Conservation (phyloP, 1,284 basidiomycete genomes). For the Cystobasidium slooffiae region DNA sequence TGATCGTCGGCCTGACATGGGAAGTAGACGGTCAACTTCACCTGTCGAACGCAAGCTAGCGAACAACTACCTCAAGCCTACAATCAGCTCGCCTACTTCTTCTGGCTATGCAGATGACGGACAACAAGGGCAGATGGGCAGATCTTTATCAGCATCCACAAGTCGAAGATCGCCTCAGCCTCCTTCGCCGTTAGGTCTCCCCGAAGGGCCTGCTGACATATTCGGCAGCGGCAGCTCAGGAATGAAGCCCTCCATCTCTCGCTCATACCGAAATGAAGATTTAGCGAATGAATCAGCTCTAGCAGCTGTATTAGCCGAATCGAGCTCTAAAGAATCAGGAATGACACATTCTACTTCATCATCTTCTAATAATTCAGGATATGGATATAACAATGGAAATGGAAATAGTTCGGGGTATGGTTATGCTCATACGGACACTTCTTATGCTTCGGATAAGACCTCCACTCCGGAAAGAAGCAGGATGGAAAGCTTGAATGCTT, state of each 20-base stretch:
- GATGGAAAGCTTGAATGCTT: slow-evolving; percentile 1
- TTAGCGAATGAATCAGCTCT: slow-evolving; percentile 37
- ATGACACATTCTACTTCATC: slow-evolving; percentile 30
- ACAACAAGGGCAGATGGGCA: not conserved
- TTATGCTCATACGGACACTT: not conserved
- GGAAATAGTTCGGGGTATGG: slow-evolving; percentile 14
- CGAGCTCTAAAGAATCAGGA: slow-evolving; percentile 34
- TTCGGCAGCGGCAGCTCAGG: not conserved
- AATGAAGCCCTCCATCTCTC: slow-evolving; percentile 16
- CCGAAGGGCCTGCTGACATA: slow-evolving; percentile 8
- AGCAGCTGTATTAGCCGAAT: slow-evolving; percentile 38
- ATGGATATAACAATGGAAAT: not conserved
- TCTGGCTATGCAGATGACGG: not conserved
- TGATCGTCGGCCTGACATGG: slow-evolving; percentile 8
- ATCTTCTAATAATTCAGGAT: slow-evolving; percentile 3
- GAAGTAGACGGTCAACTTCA: not conserved
- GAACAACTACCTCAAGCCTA: slow-evolving; percentile 18
- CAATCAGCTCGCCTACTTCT: slow-evolving; percentile 3
- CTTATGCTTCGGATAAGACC: slow-evolving; percentile 18
- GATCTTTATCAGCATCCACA: not conserved
- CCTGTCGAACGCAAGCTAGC: slow-evolving; percentile 11
- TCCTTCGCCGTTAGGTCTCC: slow-evolving; percentile 29
- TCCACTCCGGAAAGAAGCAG: slow-evolving; percentile 25
- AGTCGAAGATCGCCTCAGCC: slow-evolving; percentile 11
- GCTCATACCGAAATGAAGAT: slow-evolving; percentile 19